Base-by-base conservation (phyloP, 352 stramenopile species). In the Pythium utonaiense region DNA sequence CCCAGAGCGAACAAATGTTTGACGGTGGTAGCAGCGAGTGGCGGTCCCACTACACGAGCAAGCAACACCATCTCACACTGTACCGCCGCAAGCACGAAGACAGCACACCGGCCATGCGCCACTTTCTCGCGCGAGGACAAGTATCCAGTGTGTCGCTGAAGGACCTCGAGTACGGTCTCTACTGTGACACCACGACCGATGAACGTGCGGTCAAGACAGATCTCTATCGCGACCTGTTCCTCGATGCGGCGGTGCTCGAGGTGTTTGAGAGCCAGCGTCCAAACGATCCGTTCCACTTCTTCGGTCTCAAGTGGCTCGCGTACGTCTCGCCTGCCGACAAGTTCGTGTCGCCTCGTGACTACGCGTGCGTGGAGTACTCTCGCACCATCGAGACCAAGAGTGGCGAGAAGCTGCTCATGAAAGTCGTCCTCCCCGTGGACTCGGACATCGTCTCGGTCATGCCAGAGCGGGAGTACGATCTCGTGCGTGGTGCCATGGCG, bases 261-360 rank as follows among this genome's bases (percentile, higher is more conserved):
- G 61, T 78, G 3, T 71, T 83, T 9, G 79, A 89, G 55, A 71
- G 74, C 8, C 75, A 86, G 66, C 83, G 67, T 6, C 70, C 80
- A 1, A 71, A 78, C 59, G 82, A 91, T 40, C 62, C 70, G 36
- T 91, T 91, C 60, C 67, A 69, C 38, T 89, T 89, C 53, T 89
- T 88, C 55, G 82, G 82, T n/a, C 67, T 91, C 44, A 91, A 91
- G 60, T 91, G 82, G 82, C 70, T 84, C 44, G 78, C 80, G 19
- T 81, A 75, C 30, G 62, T 71, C 1, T 74, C 67, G n/a, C 69
- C 75, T 0, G 66, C 48, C 33, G 69, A 78, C 36, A 84, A 83
- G 33, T 73, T 89, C 62, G 73, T 82, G 27, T 77, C 75, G 7
- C 72, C 80, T 6, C 70, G 82, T 34, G 83, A 89, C 49, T 77